Base-by-base conservation (phyloP, 805 yeast genomes). In the Candida corydali region DNA sequence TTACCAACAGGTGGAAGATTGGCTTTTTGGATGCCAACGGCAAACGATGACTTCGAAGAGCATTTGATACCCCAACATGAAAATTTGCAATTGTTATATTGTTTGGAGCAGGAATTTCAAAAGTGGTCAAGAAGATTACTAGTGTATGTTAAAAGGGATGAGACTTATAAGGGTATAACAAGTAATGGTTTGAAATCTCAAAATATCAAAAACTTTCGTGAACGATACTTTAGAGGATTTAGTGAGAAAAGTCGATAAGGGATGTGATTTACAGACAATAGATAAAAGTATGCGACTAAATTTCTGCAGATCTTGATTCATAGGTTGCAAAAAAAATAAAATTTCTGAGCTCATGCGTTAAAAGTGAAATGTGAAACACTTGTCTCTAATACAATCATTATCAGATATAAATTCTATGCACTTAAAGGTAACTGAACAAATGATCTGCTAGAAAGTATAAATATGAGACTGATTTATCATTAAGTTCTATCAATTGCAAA, bases 11-110 rank as follows among this genome's bases (percentile, higher is more conserved):
- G 76, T 6, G 96, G 97, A 1, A 67, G 98, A 44, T 67, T 93
- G 24, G 86, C 93, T 18, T 89, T 88, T 58, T 93, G 98, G 98
- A 86, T 89, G 93, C 98, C 98, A 0, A 83, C 95, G 1, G 95
- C 96, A 1, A 88, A 89, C 54, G 95, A 86, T 50, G 94, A 85
- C 46, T 78, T 75, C 44, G 69, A 77, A 24, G 76, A 71, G 39
- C 77, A 84, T 31, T 66, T 73, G 36, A 78, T 89, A 17, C 98
- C 98, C 4, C 79, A 77, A 47, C 96, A 93, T 58, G 70, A 76
- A 42, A 76, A 74, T 29, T 58, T 93, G 40, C 83, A 84, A 49
- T 66, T 88, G 47, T 63, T 81, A 32, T 79, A 83, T 46, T 78
- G 80, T 41, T 70, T 94, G 42, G 91, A 82, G 26, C 98, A 93